These are phyloP conservation scores for Entomortierella lignicola DNA, from an alignment of 192 early-diverging fungal species.

Conservation along the genomic window DNA sequence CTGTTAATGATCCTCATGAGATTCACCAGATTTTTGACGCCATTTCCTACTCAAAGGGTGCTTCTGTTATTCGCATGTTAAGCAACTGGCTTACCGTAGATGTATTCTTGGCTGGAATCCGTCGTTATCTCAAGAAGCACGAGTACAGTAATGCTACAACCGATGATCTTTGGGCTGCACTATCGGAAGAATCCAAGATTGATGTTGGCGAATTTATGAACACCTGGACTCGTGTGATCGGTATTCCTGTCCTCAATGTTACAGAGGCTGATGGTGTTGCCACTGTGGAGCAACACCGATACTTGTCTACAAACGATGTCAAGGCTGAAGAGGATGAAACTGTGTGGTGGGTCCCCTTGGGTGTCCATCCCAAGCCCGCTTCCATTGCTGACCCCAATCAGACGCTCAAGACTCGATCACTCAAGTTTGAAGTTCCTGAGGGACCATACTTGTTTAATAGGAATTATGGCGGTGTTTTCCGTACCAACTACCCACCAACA, in stretches of 20 bases:
- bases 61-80: conserved; percentile 95
- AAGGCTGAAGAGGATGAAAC: conserved; percentile 83
- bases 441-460: conserved; percentile 85
- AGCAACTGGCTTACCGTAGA: conserved; percentile 78
- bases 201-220: conserved; percentile 90
- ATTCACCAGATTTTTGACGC: conserved; percentile 97
- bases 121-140: conserved; percentile 85
- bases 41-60: conserved; percentile 92
- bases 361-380: conserved; percentile 55
- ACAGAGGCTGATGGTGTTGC: conserved; percentile 65
- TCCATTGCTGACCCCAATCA: conserved; percentile 48
- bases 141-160: conserved; percentile 88
- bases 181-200: conserved; percentile 80
- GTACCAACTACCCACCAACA: conserved; percentile 79
- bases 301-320: conserved; percentile 84
- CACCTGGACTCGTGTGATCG: conserved; percentile 87
- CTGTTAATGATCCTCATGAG: conserved; percentile 83
- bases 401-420: conserved; percentile 63
- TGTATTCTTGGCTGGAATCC: conserved; percentile 76
- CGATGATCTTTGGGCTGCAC: conserved; percentile 87
- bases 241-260: conserved; percentile 84
- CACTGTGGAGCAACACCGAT: conserved; percentile 85
- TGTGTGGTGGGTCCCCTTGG: conserved; percentile 90
- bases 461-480: conserved; percentile 84
- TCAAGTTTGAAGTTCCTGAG: conserved; percentile 63